Evolutionary conservation across 495 filamentous ascomycete species (phyloP), one percentile per base, ranked within the genome.

Genomic region (Neohortaea acidophila): DNA sequence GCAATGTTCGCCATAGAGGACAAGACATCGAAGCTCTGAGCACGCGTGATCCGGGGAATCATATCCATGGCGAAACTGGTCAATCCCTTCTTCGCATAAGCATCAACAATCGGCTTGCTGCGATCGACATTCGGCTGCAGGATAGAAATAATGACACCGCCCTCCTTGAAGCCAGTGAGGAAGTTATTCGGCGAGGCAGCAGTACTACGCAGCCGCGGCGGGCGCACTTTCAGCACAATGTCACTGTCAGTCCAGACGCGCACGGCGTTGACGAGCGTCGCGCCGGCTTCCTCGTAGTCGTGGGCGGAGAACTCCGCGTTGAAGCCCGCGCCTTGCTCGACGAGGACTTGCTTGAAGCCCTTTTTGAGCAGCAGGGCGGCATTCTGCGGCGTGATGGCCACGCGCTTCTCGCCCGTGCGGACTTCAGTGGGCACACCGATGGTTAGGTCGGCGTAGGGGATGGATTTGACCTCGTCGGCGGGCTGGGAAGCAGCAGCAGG

Each of bases 1-100:
- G 81, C 79, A 56, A 84, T 87, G 44, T 87, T 87, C 39, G 81
- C 79, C 81, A 85, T 85, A 8, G 77, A 83, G 53, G 76, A 80
- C 45, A 84, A 60, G 10, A 80, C 81, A 58, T 87, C 81, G 51
- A 84, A 87, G 6, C 72, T 69, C 48, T 84, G 79, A 0, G 79
- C 79, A n/a, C 80, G 67, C 0, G 81, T 85, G 46, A 87, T 84
- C 21, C 81, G 71, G 0, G 80, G 81, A 36, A 87, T 75, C 67
- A 81, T 72, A 51, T 87, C 81, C 79, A 87, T 87, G 21, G 81
- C 81, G 51, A 87, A 84, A 2, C 68, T 54, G 6, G 75, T 81
- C 2, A 71, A 22, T 2, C 34, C 27, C 25, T 50, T 50, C 20
- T 22, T 24, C 21, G 26, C 36, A 20, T 38, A 38, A 3, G 38